Conservation (phyloP, 345 rosid genomes). For the Gossypium australe region DNA sequence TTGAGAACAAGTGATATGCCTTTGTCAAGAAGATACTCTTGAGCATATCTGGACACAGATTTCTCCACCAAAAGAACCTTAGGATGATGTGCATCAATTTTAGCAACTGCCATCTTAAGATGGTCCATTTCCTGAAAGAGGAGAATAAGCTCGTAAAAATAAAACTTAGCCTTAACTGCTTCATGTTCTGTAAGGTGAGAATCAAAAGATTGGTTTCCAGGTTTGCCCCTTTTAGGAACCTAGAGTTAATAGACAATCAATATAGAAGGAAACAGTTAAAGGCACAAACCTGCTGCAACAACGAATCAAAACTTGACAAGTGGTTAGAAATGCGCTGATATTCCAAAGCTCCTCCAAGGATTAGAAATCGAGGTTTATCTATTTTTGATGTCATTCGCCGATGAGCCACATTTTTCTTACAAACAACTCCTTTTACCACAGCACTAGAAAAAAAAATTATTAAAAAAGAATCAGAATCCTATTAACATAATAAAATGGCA, state of each 20-base stretch:
- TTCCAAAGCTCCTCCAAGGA: slow-evolving; percentile 92
- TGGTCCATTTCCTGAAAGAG: slow-evolving; percentile 89
- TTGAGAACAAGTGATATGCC: slow-evolving; percentile 92
- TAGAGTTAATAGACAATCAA: slow-evolving; percentile 11
- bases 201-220: slow-evolving; percentile 6
- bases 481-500: slow-evolving; percentile 21
- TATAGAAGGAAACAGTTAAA: slow-evolving; percentile 19
- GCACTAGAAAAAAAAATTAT: slow-evolving; percentile 34
- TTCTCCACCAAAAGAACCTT: slow-evolving; percentile 90
- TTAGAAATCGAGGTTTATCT: slow-evolving; percentile 73
- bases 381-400: slow-evolving; percentile 88
- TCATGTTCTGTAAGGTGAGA: not conserved
- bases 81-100: slow-evolving; percentile 78
- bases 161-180: slow-evolving; percentile 6
- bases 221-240: slow-evolving; percentile 7
- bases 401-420: slow-evolving; percentile 95
- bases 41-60: slow-evolving; percentile 89
- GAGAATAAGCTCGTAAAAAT: slow-evolving; percentile 19
- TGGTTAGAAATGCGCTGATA: slow-evolving; percentile 86
- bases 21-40: slow-evolving; percentile 85
- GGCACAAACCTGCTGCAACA: slow-evolving; percentile 78
- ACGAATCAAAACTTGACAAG: slow-evolving; percentile 82
- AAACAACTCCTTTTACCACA: slow-evolving; percentile 92
- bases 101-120: slow-evolving; percentile 95
- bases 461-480: slow-evolving; percentile 18